These are phyloP conservation scores for Pseudogymnoascus pannorum DNA, from an alignment of 2,329 filamentous ascomycete species.

Conservation along the genomic window DNA sequence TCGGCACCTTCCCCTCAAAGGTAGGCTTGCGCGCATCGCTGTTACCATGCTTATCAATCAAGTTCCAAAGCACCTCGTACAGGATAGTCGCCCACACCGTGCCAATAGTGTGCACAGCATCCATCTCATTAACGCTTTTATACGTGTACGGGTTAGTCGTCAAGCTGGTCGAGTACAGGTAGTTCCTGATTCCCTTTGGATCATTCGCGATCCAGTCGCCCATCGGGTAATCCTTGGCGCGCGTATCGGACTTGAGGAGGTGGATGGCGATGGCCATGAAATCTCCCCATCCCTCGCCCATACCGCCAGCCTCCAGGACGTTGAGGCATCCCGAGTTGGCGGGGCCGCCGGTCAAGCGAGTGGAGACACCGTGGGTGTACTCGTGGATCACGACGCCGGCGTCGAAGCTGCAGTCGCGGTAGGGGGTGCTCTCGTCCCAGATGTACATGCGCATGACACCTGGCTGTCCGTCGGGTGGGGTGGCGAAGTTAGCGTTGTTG, in stretches of 20 bases:
- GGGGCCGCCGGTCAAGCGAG: slow-evolving; percentile 37
- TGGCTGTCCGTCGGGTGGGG: slow-evolving; percentile 42
- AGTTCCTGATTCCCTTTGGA: slow-evolving; percentile 39
- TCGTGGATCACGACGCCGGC: slow-evolving; percentile 54
- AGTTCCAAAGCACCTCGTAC: slow-evolving; percentile 51
- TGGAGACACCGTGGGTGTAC: slow-evolving; percentile 43
- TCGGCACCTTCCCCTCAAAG: slow-evolving; percentile 39
- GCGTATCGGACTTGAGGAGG: slow-evolving; percentile 39
- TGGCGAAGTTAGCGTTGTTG: slow-evolving; percentile 53
- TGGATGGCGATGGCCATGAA: slow-evolving; percentile 47
- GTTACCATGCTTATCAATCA: slow-evolving; percentile 49
- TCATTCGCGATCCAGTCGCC: slow-evolving; percentile 43
- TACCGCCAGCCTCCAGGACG: slow-evolving; percentile 43
- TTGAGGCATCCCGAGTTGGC: slow-evolving; percentile 38
- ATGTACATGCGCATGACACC: slow-evolving; percentile 54
- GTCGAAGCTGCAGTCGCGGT: slow-evolving; percentile 50
- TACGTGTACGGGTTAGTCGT: slow-evolving; percentile 45
- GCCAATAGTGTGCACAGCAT: slow-evolving; percentile 41
- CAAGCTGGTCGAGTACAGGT: slow-evolving; percentile 44
- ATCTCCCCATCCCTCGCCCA: slow-evolving; percentile 54
- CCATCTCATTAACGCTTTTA: slow-evolving; percentile 34
- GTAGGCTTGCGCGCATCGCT: slow-evolving; percentile 36
- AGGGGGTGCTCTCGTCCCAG: slow-evolving; percentile 41
- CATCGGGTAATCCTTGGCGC: slow-evolving; percentile 40
- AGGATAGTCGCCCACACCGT: slow-evolving; percentile 46